These are phyloP conservation scores for Phanerochaete carnosa DNA, from an alignment of 768 basidiomycete species.

Conservation along the genomic window DNA sequence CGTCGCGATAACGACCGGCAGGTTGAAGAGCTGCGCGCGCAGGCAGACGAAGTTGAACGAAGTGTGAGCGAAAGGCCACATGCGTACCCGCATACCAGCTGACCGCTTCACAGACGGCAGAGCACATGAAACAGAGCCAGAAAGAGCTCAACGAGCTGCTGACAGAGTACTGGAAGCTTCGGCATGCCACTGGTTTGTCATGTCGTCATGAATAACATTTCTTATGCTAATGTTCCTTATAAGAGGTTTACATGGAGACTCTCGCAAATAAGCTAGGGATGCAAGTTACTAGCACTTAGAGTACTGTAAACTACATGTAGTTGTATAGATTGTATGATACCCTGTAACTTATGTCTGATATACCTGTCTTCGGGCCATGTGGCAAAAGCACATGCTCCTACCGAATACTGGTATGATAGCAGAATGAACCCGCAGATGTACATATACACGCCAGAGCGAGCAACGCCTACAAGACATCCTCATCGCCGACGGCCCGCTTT, in stretches of 20 bases:
- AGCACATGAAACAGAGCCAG: slow-evolving; percentile 73
- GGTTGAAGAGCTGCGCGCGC: slow-evolving; percentile 69
- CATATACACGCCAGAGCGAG: not conserved
- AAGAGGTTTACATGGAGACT: slow-evolving; percentile 87
- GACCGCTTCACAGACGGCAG: slow-evolving; percentile 54
- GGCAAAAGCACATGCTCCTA: not conserved
- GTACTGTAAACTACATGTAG: not conserved
- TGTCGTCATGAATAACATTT: not conserved
- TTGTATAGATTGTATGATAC: not conserved
- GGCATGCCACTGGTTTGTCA: slow-evolving; percentile 67
- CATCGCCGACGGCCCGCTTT: not conserved
- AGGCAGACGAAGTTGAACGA: slow-evolving; percentile 64
- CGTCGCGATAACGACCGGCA: slow-evolving; percentile 76
- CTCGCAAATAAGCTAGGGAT: slow-evolving; percentile 70
- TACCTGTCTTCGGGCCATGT: not conserved
- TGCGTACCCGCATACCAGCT: not conserved
- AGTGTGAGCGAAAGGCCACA: slow-evolving; percentile 40
- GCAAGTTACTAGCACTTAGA: slow-evolving; percentile 23
- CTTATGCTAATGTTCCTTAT: not conserved
- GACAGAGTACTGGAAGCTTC: slow-evolving; percentile 77
- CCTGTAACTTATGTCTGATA: not conserved
- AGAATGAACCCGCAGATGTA: not conserved
- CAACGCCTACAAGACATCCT: not conserved
- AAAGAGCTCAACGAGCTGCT: slow-evolving; percentile 78
- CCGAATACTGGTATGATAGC: not conserved